phyloP scores from a whole-genome alignment of 495 filamentous ascomycete species.

The Neurospora pannonica region DNA sequence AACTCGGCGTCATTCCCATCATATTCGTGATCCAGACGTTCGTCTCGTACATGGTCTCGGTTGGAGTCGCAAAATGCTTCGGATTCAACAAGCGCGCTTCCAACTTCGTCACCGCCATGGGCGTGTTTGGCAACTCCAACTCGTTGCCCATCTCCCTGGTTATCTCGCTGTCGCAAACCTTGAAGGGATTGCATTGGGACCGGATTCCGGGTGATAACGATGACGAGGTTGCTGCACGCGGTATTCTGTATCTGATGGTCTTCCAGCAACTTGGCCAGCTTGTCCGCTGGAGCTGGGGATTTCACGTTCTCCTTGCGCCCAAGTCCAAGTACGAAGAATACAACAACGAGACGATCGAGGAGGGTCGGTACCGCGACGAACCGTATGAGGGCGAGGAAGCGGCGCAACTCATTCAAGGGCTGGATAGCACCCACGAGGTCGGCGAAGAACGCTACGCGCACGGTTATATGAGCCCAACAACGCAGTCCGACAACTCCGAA shows the following conservation, averaged over 20 bases:
- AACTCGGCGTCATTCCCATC: constrained; percentile 84
- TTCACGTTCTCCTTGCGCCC: constrained; percentile 80
- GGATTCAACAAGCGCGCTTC: constrained; percentile 72
- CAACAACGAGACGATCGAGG: constrained; percentile 47
- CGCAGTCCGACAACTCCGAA: constrained; percentile 28
- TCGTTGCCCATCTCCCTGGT: constrained; percentile 95
- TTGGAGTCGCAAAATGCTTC: constrained; percentile 59
- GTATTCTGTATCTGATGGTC: constrained; percentile 90
- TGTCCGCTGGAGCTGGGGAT: constrained; percentile 96
- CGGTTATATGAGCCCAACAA: constrained; percentile 11
- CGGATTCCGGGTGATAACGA: constrained; percentile 85
- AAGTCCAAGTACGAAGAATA: constrained; percentile 59
- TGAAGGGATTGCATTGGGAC: constrained; percentile 89
- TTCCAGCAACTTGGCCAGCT: constrained; percentile 97
- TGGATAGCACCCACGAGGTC: constrained; percentile 22
- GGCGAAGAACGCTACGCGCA: constrained; percentile 5
- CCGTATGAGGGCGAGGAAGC: constrained; percentile 27
- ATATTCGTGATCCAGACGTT: constrained; percentile 84
- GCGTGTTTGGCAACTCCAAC: constrained; percentile 96
- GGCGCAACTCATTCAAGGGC: constrained; percentile 16
- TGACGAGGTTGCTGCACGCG: constrained; percentile 84
- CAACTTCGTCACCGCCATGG: constrained; percentile 96
- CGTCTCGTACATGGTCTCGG: constrained; percentile 71
- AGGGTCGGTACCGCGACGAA: constrained; percentile 62
- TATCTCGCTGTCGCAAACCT: constrained; percentile 82